Percentiles rank a stretch among this genome's conserved stretches.
phyloP scores from a whole-genome alignment of 345 rosid genomes.

The Gossypium rotundifolium region DNA sequence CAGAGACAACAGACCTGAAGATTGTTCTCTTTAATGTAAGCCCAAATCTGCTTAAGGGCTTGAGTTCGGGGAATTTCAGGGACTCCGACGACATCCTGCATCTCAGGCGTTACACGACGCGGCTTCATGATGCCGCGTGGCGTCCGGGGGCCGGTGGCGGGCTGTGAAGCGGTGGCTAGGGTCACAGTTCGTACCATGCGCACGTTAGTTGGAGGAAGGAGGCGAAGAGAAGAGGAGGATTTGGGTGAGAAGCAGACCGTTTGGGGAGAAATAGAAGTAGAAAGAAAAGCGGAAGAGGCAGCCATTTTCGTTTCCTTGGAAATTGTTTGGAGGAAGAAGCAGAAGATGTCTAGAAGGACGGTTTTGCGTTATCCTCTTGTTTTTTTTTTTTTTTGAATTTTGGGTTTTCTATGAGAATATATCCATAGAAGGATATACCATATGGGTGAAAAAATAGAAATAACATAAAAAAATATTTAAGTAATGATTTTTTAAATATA shows the following conservation, averaged over 20 bases:
- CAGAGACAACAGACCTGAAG: conserved; percentile 54
- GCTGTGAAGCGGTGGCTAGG: conserved; percentile 55
- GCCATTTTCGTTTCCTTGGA: neutral
- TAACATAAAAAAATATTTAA: no score
- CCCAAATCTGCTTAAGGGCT: conserved; percentile 84
- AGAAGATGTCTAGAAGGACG: no score
- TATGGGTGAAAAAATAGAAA: no score
- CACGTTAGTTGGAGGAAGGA: conserved; percentile 13
- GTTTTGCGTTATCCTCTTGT: no score
- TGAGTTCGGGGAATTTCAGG: conserved; percentile 85
- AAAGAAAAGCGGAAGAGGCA: neutral
- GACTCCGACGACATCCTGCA: conserved; percentile 77
- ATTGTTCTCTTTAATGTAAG: conserved; percentile 70
- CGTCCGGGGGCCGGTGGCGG: conserved; percentile 45
- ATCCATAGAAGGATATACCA: no score
- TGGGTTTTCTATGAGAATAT: no score
- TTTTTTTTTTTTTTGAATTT: no score
- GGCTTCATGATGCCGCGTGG: conserved; percentile 89
- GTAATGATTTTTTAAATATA: no score
- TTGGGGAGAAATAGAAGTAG: conserved; percentile 23
- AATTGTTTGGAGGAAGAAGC: no score
- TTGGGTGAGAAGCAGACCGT: conserved; percentile 28
- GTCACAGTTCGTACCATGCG: conserved; percentile 38
- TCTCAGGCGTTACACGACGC: conserved; percentile 74
- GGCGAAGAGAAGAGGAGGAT: conserved; percentile 1